These are phyloP conservation scores for Scopulariopsis brevicaulis DNA, from an alignment of 2,329 filamentous ascomycete species.

Conservation along the genomic window DNA sequence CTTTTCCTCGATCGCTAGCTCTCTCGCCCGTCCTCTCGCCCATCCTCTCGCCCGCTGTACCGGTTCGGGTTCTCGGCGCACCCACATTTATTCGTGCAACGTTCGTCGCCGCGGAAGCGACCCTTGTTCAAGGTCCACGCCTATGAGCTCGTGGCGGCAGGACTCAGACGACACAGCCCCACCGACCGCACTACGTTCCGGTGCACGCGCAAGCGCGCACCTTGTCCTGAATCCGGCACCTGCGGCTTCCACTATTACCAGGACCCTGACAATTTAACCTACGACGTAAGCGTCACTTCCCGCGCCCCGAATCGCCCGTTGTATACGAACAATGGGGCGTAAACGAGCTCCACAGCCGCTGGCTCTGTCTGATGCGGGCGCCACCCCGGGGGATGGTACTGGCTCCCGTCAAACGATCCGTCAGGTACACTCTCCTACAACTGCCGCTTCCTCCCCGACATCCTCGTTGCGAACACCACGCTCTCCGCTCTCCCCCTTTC, in stretches of 20 bases:
- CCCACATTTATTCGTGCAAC: background rate
- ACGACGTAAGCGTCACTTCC: background rate
- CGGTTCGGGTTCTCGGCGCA: background rate
- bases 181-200: background rate
- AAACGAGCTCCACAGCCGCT: constrained; percentile 48
- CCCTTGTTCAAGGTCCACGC: background rate
- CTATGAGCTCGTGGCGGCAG: background rate
- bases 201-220: background rate
- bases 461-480: constrained; percentile 23
- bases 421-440: constrained; percentile 3
- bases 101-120: background rate
- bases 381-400: constrained; percentile 1
- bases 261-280: constrained; percentile 1
- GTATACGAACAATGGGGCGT: constrained; percentile 16
- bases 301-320: background rate
- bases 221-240: background rate
- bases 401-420: constrained; percentile 1
- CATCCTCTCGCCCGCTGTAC: background rate
- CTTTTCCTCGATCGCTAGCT: background rate
- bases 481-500: constrained; percentile 32
- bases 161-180: background rate
- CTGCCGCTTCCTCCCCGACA: constrained; percentile 20
- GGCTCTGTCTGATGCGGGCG: constrained; percentile 29
- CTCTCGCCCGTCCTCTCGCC: background rate
- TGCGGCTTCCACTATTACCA: background rate